Conservation (phyloP, 108 stramenopile genomes). For the Discostella stelligeroides region DNA sequence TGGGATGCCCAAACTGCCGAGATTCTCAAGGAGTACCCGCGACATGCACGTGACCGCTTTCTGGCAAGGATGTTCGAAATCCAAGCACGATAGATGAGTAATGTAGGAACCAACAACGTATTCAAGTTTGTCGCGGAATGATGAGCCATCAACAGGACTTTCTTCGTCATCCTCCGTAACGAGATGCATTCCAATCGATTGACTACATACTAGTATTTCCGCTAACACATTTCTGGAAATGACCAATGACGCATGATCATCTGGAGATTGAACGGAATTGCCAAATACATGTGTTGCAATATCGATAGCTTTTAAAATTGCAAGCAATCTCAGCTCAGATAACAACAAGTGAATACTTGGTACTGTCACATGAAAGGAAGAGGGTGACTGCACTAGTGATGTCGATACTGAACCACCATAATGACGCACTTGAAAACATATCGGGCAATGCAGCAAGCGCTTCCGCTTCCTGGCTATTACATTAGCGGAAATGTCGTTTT, state of each 20-base stretch:
- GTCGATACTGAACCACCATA: not conserved
- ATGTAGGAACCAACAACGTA: conserved; percentile 56
- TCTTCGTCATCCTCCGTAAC: conserved; percentile 3
- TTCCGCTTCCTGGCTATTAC: not conserved
- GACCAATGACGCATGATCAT: conserved; percentile 57
- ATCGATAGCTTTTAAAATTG: not conserved
- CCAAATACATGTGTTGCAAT: not conserved
- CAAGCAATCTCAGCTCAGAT: conserved; percentile 29
- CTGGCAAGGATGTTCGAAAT: conserved; percentile 60
- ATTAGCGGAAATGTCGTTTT: not conserved
- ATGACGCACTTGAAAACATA: not conserved
- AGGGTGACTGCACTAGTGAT: not conserved
- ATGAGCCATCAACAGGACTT: conserved; percentile 2
- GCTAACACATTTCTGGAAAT: conserved; percentile 13
- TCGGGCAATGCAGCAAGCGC: not conserved
- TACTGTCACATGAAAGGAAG: not conserved
- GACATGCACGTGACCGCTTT: conserved; percentile 62
- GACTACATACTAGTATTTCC: conserved; percentile 13
- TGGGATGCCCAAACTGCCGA: conserved; percentile 56
- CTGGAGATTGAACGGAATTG: conserved; percentile 49
- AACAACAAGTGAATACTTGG: conserved; percentile 26
- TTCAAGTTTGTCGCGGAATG: conserved; percentile 32
- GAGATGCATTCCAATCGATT: conserved; percentile 27
- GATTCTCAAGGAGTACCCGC: conserved; percentile 61
- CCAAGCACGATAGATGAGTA: conserved; percentile 61